Evolutionary conservation across 257 asterid genomes (phyloP), one percentile per base, ranked within the genome.

Genomic region (Capsicum baccatum): DNA sequence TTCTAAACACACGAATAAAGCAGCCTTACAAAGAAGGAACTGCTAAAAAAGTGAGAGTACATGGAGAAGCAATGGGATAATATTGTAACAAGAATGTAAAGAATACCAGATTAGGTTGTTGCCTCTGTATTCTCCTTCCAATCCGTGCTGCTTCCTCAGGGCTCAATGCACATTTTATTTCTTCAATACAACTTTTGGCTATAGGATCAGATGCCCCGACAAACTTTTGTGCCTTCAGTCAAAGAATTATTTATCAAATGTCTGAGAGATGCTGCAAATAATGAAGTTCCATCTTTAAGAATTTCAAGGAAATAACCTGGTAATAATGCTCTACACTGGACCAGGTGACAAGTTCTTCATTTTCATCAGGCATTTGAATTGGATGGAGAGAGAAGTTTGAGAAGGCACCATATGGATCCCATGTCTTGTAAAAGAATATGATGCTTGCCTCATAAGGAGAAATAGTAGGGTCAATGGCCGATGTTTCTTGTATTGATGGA

Each of bases 81-180:
- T 67, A 35, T 37, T 33, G 63, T 33, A 83, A 21, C 5, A 33
- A 35, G 56, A 83, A 39, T 14, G 37, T 62, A 83, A 81, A 70
- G 55, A 64, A 79, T 91, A 95, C 98, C 98, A 94, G 90, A 88
- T 94, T 86, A 3, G 97, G 97, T 15, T 8, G 89, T 83, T 91
- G 92, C 92, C 93, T 92, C 92, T 92, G 98, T 62, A 91, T 89
- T 91, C 88, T 92, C 89, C 99, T 92, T 89, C 99, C 99, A 47
- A 96, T 52, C 55, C 98, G 91, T 81, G 98, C 98, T 68, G 99
- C 99, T 92, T 96, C 99, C 91, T 96, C 99, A 0, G 99, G 98
- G 79, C 99, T 96, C 92, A 90, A 91, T 54, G 96, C 94, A 48
- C 80, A 84, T 87, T 92, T 94, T 80, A 96, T 91, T 85, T 92